A percentile compares a stretch with the other conserved stretches of the same genome.
These are phyloP conservation scores for Aspergillus nidulans DNA, from an alignment of 495 filamentous ascomycete genomes.

Conservation along the genomic window DNA sequence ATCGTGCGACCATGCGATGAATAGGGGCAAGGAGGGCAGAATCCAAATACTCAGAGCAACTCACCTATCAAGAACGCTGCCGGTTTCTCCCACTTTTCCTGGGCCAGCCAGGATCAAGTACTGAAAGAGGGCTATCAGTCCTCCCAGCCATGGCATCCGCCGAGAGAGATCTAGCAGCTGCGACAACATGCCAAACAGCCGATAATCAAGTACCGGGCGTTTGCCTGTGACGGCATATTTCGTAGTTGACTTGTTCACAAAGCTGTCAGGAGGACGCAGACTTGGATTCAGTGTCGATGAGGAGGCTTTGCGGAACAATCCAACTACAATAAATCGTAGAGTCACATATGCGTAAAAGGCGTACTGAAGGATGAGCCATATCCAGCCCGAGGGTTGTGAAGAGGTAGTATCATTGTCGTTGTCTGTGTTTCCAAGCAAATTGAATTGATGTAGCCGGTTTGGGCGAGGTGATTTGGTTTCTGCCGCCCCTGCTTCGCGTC, in stretches of 20 bases:
- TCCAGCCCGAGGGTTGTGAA: conserved; percentile 37
- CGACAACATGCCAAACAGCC: conserved; percentile 63
- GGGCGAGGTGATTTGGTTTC: conserved; percentile 18
- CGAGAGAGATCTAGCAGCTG: conserved; percentile 63
- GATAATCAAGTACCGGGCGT: conserved; percentile 71
- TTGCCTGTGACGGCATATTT: conserved; percentile 47
- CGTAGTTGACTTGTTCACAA: conserved; percentile 33
- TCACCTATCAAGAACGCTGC: conserved; percentile 87
- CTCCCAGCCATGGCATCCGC: conserved; percentile 84
- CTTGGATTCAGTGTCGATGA: conserved; percentile 21
- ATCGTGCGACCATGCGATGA: not conserved
- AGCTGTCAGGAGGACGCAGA: conserved; percentile 20
- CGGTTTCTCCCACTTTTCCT: conserved; percentile 65
- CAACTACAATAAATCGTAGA: conserved; percentile 57
- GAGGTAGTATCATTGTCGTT: conserved; percentile 18
- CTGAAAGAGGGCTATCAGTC: conserved; percentile 66
- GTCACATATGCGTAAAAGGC: conserved; percentile 60
- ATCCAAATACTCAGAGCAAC: conserved; percentile 34
- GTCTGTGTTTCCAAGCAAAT: conserved; percentile 38
- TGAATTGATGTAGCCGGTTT: conserved; percentile 44
- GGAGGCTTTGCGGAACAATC: conserved; percentile 43
- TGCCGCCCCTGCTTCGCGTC: conserved; percentile 19
- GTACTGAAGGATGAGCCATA: conserved; percentile 70
- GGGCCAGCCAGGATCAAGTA: conserved; percentile 66
- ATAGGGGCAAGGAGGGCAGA: conserved; percentile 18